Percentiles rank a stretch among this genome's conserved stretches.
phyloP scores from a whole-genome alignment of 345 rosid species.

The Microcos paniculata region DNA sequence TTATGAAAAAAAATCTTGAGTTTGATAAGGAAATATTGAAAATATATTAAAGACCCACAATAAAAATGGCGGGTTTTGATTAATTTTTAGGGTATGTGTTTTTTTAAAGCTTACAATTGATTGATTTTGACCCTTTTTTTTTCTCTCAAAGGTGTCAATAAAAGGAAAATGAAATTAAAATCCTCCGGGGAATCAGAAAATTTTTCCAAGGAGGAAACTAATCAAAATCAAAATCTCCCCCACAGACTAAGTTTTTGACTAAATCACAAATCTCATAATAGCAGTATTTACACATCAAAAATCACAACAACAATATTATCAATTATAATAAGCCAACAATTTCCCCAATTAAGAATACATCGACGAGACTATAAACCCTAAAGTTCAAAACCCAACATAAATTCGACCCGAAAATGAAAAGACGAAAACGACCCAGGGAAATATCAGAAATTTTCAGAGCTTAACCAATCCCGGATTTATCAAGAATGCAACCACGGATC shows the following conservation, averaged over 20 bases:
- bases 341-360: neutral
- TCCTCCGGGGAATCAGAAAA: constrained; percentile 48
- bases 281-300: constrained; percentile 35
- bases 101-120: constrained; percentile 22
- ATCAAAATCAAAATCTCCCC: constrained; percentile 14
- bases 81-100: constrained; percentile 26
- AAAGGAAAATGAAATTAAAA: constrained; percentile 32
- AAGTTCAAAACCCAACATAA: neutral
- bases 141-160: constrained; percentile 3
- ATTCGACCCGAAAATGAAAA: neutral
- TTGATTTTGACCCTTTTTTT: constrained; percentile 16
- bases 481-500: constrained; percentile 34
- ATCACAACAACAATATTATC: constrained; percentile 10
- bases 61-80: constrained; percentile 53
- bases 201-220: constrained; percentile 34
- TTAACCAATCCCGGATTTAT: constrained; percentile 44
- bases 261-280: constrained; percentile 27
- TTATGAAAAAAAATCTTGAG: constrained; percentile 22
- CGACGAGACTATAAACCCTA: constrained; percentile 1
- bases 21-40: constrained; percentile 8
- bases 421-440: neutral
- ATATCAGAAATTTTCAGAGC: constrained; percentile 9
- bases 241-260: constrained; percentile 8
- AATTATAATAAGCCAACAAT: neutral
- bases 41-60: constrained; percentile 40